Conservation (phyloP, 306 rosid genomes). For the Castanea crenata region DNA sequence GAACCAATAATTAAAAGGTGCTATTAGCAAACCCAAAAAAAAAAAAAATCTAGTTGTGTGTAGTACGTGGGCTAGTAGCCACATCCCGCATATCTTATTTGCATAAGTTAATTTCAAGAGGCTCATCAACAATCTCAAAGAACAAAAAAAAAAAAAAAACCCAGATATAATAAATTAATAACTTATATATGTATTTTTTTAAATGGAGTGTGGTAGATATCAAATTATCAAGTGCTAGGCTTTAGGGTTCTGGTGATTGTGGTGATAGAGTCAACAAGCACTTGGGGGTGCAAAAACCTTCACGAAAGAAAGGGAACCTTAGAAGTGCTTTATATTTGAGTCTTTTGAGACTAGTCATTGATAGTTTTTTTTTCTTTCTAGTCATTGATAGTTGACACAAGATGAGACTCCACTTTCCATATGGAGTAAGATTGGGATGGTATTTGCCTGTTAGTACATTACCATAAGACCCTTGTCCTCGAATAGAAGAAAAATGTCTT, state of each 20-base stretch:
- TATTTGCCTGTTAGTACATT: not conserved
- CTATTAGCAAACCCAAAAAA: no score
- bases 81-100: no score
- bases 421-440: not conserved
- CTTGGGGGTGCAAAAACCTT: not conserved
- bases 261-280: constrained; percentile 17
- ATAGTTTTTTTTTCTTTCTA: not conserved
- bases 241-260: not conserved
- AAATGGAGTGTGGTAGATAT: not conserved
- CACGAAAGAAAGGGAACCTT: not conserved
- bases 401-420: constrained; percentile 3
- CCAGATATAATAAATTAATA: no score
- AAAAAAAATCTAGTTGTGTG: no score
- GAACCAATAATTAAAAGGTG: no score
- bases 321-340: not conserved
- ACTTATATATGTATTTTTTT: not conserved
- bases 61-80: no score
- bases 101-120: no score
- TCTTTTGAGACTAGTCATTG: not conserved
- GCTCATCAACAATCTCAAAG: no score
- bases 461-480: not conserved
- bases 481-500: not conserved
- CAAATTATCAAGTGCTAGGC: not conserved
- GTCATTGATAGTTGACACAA: constrained; percentile 1
- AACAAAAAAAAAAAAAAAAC: no score